phyloP scores from a whole-genome alignment of 1,284 basidiomycete species.

The Cutaneotrichosporon arboriforme region DNA sequence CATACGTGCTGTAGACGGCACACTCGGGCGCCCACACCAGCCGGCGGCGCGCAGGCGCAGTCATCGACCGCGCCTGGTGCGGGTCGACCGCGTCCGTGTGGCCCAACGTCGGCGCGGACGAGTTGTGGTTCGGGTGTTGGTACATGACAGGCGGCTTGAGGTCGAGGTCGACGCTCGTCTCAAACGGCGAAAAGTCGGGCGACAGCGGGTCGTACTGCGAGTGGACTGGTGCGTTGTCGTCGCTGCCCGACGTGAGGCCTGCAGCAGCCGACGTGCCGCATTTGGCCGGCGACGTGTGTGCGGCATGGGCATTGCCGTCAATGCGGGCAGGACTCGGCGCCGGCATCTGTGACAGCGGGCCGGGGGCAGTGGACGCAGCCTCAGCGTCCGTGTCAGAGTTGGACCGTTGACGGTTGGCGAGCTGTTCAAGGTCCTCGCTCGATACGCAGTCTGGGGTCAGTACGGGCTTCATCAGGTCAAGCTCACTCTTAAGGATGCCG shows the following conservation, averaged over 20 bases:
- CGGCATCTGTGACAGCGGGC: slow-evolving; percentile 67
- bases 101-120: slow-evolving; percentile 80
- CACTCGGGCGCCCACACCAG: slow-evolving; percentile 85
- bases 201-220: slow-evolving; percentile 49
- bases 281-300: slow-evolving; percentile 14
- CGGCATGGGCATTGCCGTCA: slow-evolving; percentile 70
- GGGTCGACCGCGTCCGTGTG: slow-evolving; percentile 42
- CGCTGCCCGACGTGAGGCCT: too few relatives aligned
- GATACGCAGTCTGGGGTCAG: slow-evolving; percentile 29
- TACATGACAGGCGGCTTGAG: slow-evolving; percentile 17
- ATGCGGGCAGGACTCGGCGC: slow-evolving; percentile 76
- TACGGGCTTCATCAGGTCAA: background rate
- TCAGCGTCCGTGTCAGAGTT: slow-evolving; percentile 15
- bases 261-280: too few relatives aligned
- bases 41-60: slow-evolving; percentile 52
- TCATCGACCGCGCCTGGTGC: slow-evolving; percentile 26
- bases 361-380: slow-evolving; percentile 56
- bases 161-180: slow-evolving; percentile 20
- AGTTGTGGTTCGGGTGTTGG: slow-evolving; percentile 29
- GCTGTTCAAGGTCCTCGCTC: slow-evolving; percentile 32
- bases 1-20: slow-evolving; percentile 93
- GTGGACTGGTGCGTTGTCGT: slow-evolving; percentile 18
- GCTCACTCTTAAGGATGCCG: slow-evolving; percentile 85
- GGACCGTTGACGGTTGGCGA: slow-evolving; percentile 48
- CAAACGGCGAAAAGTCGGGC: slow-evolving; percentile 55